Evolutionary conservation across 1,139 yeast genomes (phyloP).

Genomic region (Eremothecium coryli): DNA sequence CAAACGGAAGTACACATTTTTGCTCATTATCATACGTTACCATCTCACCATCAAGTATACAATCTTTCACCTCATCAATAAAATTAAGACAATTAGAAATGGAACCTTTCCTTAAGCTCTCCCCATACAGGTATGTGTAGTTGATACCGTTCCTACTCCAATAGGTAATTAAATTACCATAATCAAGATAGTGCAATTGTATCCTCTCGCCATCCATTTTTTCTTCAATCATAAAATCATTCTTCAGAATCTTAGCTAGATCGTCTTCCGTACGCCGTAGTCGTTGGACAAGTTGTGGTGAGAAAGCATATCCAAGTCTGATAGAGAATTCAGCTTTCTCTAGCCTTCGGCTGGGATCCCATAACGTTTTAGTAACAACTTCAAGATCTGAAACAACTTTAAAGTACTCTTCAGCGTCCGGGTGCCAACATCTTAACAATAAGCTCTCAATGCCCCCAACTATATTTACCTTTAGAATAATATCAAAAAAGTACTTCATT

Average conservation of each 20-base stretch:
- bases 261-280: constrained; percentile 41
- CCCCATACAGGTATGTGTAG: constrained; percentile 67
- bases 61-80: constrained; percentile 38
- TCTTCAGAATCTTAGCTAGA: constrained; percentile 38
- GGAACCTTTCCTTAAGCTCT: constrained; percentile 43
- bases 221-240: constrained; percentile 69
- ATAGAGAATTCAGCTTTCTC: constrained; percentile 39
- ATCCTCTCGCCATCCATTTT: constrained; percentile 92
- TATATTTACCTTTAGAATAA: constrained; percentile 50
- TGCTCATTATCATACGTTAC: constrained; percentile 69
- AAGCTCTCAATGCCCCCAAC: constrained; percentile 52
- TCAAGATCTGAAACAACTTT: constrained; percentile 61
- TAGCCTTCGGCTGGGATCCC: constrained; percentile 41
- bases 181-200: constrained; percentile 48
- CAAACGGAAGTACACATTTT: constrained; percentile 63
- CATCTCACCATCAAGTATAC: constrained; percentile 86
- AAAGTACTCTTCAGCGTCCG: constrained; percentile 59
- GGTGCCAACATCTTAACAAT: constrained; percentile 68
- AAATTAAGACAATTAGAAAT: constrained; percentile 47
- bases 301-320: constrained; percentile 47
- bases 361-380: constrained; percentile 50
- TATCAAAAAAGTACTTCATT: constrained; percentile 59
- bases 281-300: constrained; percentile 62
- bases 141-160: constrained; percentile 65
- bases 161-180: constrained; percentile 43